Evolutionary conservation across 495 filamentous ascomycete genomes (phyloP).

Genomic region (Aspergillus nidulans): DNA sequence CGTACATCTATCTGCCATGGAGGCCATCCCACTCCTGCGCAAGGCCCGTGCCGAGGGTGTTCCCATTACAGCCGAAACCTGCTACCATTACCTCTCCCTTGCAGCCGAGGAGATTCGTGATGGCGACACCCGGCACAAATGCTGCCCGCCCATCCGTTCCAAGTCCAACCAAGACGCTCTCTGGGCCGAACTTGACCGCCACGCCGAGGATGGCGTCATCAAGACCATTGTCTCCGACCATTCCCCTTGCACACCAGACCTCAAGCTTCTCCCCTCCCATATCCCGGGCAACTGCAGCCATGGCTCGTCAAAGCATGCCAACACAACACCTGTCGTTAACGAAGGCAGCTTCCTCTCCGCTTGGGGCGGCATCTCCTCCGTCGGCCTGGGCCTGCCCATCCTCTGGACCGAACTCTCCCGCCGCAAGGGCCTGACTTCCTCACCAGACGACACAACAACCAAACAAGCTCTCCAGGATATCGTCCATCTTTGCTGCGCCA

Average conservation of each 20-base stretch:
- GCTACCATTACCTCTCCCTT: conserved; percentile 95
- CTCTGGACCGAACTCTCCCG: conserved; percentile 78
- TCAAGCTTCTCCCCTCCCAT: conserved; percentile 78
- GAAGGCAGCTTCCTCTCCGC: conserved; percentile 78
- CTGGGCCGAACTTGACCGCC: conserved; percentile 71
- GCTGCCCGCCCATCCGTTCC: conserved; percentile 90
- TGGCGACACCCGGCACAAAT: conserved; percentile 95
- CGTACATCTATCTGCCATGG: conserved; percentile 88
- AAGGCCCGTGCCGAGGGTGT: conserved; percentile 73
- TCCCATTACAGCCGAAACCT: conserved; percentile 94
- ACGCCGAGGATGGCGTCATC: conserved; percentile 70
- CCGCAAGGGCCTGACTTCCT: conserved; percentile 36
- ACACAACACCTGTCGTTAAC: conserved; percentile 3
- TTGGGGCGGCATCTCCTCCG: conserved; percentile 94
- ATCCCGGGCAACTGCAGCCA: conserved; percentile 42
- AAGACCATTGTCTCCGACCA: conserved; percentile 95
- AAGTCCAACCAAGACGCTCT: conserved; percentile 81
- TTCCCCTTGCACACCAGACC: conserved; percentile 89
- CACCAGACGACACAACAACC: conserved; percentile 37
- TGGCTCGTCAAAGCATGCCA: background rate
- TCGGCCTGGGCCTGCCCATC: conserved; percentile 87
- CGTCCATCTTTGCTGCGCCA: conserved; percentile 76
- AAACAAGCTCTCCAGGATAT: conserved; percentile 63
- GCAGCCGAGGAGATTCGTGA: conserved; percentile 80
- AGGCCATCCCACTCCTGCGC: conserved; percentile 85